phyloP scores from a whole-genome alignment of 2,329 filamentous ascomycete species.

The Capronia coronata region DNA sequence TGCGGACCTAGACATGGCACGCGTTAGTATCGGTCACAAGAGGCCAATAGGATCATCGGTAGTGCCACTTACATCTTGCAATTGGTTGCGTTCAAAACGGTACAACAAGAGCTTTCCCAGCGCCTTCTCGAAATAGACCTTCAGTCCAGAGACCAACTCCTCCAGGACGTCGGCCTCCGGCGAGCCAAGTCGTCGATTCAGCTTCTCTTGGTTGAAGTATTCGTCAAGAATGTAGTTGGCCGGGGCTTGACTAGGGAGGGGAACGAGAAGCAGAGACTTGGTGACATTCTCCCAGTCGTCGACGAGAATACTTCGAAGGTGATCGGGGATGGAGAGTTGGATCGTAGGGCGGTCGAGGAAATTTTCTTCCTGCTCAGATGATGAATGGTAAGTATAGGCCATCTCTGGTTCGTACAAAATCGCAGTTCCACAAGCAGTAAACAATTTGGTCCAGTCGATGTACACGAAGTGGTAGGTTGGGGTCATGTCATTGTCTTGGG shows the following conservation, averaged over 20 bases:
- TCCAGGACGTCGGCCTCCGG: constrained; percentile 79
- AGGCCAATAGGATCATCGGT: background rate
- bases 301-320: constrained; percentile 84
- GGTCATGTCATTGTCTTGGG: background rate
- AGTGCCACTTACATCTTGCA: constrained; percentile 38
- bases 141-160: constrained; percentile 77
- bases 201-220: constrained; percentile 65
- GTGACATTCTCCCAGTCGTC: constrained; percentile 99
- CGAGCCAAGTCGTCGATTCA: constrained; percentile 58
- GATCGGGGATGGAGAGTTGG: constrained; percentile 77
- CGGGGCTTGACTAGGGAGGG: constrained; percentile 69
- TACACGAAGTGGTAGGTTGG: background rate
- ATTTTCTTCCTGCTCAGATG: constrained; percentile 64
- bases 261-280: constrained; percentile 84
- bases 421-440: background rate
- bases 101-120: constrained; percentile 87
- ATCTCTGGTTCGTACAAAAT: background rate
- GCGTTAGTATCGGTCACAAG: constrained; percentile 3
- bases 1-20: constrained; percentile 50
- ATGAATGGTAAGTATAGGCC: constrained; percentile 13
- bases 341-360: constrained; percentile 81
- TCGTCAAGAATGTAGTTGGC: constrained; percentile 73
- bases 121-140: constrained; percentile 89
- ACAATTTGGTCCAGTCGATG: background rate
- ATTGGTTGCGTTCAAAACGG: constrained; percentile 87